Base-by-base conservation (phyloP, 768 basidiomycete genomes). In the Rhizopogon vulgaris region DNA sequence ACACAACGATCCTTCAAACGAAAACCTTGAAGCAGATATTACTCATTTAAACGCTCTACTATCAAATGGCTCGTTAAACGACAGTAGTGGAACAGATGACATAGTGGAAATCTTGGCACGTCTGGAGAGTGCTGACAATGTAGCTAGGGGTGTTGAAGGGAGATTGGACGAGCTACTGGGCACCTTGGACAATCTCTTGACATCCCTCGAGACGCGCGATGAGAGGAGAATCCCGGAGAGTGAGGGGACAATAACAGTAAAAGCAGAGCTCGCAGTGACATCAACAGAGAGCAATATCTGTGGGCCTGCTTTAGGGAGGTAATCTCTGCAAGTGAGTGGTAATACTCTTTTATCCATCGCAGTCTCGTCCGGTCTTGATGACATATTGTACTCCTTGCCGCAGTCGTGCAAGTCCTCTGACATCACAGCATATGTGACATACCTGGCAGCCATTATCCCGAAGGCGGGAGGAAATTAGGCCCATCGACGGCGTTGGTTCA, bases 111-210 rank as follows among this genome's bases (percentile, higher is more conserved):
- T 88, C 38, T 67, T 88, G 41, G 67, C 68, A 40, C 74, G 71
- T 39, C 68, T 90, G 38, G 79, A 85, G 28, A 63, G 64, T 15
- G 85, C 85, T 5, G 74, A 83, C 56, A 73, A 73, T 30, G 61
- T 88, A 56, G 87, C 86, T 3, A 62, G 70, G 30, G 82, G 74
- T 2, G 73, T 90, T 41, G 88, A 90, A 60, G 63, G 63, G 52
- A 78, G 76, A 56, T 68, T 90, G 38, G 85, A 90, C 60, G 72
- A 63, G 17, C 69, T 90, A 32, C 67, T 90, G 49, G 74, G 62
- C 40, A 78, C 78, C 47, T 66, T 89, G 53, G 84, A 88, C 61
- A 58, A 56, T 10, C 66, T 89, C 7, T 61, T 89, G 14, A 65
- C 66, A 5, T 64, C 63, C 10, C 66, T 87, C 18, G 77, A 78